These are phyloP conservation scores for Coprinellus micaceus DNA, from an alignment of 768 basidiomycete species.

Conservation along the genomic window DNA sequence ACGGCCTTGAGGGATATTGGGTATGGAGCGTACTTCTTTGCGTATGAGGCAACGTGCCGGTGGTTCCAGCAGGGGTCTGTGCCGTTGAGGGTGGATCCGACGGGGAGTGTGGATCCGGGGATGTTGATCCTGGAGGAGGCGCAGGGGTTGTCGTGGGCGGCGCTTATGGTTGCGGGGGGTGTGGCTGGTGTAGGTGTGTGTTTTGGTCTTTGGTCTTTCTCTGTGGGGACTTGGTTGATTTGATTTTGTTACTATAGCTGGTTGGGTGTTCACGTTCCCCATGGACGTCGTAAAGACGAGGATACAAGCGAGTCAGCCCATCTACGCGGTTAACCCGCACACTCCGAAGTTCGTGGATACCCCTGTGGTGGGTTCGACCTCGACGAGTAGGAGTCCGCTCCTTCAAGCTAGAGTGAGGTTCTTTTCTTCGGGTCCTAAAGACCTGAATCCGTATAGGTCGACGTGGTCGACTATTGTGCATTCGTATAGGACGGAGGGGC, in stretches of 20 bases:
- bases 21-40: conserved; percentile 83
- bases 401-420: not conserved
- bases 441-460: conserved; percentile 52
- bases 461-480: conserved; percentile 54
- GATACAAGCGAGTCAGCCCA: conserved; percentile 55
- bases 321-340: conserved; percentile 3
- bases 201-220: not conserved
- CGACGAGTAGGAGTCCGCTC: not conserved
- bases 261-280: conserved; percentile 83
- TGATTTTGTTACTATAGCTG: conserved; percentile 32
- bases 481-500: conserved; percentile 63
- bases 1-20: conserved; percentile 77
- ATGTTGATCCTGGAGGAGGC: too few species aligned
- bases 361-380: not conserved
- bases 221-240: not conserved
- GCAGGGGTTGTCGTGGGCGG: conserved; percentile 43
- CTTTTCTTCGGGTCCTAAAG: not conserved
- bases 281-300: conserved; percentile 90
- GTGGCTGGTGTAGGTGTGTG: conserved; percentile 59
- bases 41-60: conserved; percentile 67
- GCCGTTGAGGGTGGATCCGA: conserved; percentile 21
- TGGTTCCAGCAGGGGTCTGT: conserved; percentile 41
- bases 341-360: not conserved
- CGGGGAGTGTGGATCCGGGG: conserved; percentile 44
- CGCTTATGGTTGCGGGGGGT: conserved; percentile 69